Conservation (phyloP, 345 rosid genomes). For the Cardamine occulta region DNA sequence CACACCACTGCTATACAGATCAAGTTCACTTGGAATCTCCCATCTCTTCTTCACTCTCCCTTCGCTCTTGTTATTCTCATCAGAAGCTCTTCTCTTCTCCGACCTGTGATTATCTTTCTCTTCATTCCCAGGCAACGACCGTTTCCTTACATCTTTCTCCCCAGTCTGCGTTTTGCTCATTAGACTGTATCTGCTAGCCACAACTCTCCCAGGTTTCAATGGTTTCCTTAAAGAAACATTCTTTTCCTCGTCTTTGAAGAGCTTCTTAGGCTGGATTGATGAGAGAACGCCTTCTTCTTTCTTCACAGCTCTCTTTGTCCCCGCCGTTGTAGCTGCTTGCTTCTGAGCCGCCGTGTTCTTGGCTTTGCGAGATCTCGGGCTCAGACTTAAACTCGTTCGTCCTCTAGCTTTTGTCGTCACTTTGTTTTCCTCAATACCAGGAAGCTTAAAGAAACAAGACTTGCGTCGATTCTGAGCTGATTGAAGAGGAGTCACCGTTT, state of each 20-base stretch:
- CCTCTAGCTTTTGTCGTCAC: slow-evolving; percentile 67
- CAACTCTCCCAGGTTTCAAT: slow-evolving; percentile 68
- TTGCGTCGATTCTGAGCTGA: slow-evolving; percentile 75
- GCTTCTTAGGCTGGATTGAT: slow-evolving; percentile 74
- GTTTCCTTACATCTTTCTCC: slow-evolving; percentile 55
- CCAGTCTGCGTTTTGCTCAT: slow-evolving; percentile 29
- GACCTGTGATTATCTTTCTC: slow-evolving; percentile 58
- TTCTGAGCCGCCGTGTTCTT: slow-evolving; percentile 53
- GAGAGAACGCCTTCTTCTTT: slow-evolving; percentile 64
- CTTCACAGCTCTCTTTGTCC: slow-evolving; percentile 64
- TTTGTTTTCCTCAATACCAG: slow-evolving; percentile 74
- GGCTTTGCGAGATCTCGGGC: slow-evolving; percentile 72
- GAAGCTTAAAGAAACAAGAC: slow-evolving; percentile 89
- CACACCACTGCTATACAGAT: slow-evolving; percentile 43
- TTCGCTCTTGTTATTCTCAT: slow-evolving; percentile 47
- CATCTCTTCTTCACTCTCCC: slow-evolving; percentile 83
- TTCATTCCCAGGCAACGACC: slow-evolving; percentile 71
- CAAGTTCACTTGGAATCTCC: slow-evolving; percentile 79
- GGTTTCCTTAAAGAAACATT: slow-evolving; percentile 56
- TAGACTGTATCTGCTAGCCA: slow-evolving; percentile 79
- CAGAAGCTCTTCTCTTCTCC: slow-evolving; percentile 71
- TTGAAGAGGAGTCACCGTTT: slow-evolving; percentile 63
- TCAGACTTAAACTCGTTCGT: slow-evolving; percentile 65
- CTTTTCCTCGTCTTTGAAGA: slow-evolving; percentile 83
- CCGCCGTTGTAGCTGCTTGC: slow-evolving; percentile 73